These are phyloP conservation scores for Glaciozyma antarctica DNA, from an alignment of 768 basidiomycete genomes.

Conservation along the genomic window DNA sequence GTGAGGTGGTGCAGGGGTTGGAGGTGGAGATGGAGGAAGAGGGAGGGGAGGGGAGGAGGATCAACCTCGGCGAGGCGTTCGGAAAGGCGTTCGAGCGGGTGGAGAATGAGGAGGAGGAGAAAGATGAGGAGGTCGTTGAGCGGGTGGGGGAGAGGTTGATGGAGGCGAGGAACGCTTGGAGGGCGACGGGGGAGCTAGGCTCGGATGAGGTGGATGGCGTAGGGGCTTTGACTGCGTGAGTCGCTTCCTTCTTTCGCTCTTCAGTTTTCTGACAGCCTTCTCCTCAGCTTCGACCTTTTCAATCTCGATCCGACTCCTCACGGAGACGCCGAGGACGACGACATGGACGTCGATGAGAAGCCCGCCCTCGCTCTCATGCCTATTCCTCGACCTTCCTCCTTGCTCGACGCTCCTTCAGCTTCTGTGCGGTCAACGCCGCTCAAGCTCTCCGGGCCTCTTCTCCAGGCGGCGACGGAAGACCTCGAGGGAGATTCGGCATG, in stretches of 20 bases:
- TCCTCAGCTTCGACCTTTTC: background rate
- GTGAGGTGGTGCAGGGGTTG: background rate
- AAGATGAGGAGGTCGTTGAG: background rate
- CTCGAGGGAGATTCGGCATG: background rate
- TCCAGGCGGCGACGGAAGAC: background rate
- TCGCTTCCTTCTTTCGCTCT: background rate
- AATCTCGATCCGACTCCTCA: background rate
- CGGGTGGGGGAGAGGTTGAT: background rate
- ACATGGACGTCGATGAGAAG: background rate
- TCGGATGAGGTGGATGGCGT: background rate
- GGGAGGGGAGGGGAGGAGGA: background rate
- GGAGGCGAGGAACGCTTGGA: background rate
- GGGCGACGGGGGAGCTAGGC: too few species aligned
- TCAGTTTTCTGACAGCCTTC: background rate
- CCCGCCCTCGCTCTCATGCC: background rate
- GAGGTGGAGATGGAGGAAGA: background rate
- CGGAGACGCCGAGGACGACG: background rate
- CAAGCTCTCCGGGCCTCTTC: background rate
- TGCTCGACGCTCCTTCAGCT: background rate
- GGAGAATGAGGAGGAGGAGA: background rate
- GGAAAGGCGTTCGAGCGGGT: background rate
- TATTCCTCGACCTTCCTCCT: conserved; percentile 3
- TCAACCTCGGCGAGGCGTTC: background rate
- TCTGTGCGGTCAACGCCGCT: background rate
- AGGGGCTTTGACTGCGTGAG: background rate